phyloP scores from a whole-genome alignment of 176 grass and related monocot species.

The Avena atlantica region DNA sequence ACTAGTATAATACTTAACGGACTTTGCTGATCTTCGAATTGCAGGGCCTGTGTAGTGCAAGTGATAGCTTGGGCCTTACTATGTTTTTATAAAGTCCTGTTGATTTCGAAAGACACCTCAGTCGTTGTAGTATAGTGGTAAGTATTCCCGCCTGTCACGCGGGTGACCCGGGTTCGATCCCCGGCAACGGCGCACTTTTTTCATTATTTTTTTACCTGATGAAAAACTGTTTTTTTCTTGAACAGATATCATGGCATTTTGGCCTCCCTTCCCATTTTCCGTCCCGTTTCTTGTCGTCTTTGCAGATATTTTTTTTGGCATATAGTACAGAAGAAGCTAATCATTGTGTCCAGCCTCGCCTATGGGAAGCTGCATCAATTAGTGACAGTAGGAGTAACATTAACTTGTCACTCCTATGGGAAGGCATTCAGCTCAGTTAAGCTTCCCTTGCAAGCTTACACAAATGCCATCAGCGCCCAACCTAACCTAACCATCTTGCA shows the following conservation, averaged over 20 bases:
- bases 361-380: neutral
- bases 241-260: neutral
- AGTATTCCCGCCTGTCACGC: conserved; percentile 92
- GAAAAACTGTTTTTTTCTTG: neutral
- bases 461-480: conserved; percentile 38
- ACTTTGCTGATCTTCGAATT: no score
- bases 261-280: neutral
- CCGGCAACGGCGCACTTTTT: neutral
- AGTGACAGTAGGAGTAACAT: neutral
- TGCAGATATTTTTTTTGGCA: neutral
- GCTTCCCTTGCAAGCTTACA: conserved; percentile 45
- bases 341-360: neutral
- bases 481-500: conserved; percentile 9
- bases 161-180: conserved; percentile 81
- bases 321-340: neutral
- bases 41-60: no score
- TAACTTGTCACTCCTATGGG: neutral
- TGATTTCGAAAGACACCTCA: neutral
- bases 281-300: neutral
- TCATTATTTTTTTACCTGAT: no score
- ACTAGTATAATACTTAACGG: no score
- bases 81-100: no score
- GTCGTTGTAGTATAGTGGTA: conserved; percentile 94
- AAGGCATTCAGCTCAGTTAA: neutral
- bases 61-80: no score